Evolutionary conservation across 148 eudicot species (phyloP).

Genomic region (Oxyria digyna): DNA sequence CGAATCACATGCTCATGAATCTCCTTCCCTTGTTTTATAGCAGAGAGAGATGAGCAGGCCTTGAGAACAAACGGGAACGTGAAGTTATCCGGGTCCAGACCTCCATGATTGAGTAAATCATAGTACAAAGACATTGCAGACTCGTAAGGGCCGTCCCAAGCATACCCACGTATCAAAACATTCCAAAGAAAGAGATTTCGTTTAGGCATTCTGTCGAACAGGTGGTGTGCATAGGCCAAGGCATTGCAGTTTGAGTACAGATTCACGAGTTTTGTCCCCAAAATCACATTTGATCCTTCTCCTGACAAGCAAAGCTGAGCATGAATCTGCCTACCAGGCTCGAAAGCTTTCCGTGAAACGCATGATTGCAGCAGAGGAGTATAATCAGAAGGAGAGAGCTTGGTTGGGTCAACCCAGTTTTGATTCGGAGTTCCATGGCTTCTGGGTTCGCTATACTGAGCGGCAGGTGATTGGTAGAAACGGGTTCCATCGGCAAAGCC

Average conservation of each 20-base stretch:
- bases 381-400: slow-evolving; percentile 21
- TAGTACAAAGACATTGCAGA: slow-evolving; percentile 37
- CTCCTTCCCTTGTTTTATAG: slow-evolving; percentile 43
- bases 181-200: slow-evolving; percentile 65
- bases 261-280: slow-evolving; percentile 61
- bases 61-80: slow-evolving; percentile 81
- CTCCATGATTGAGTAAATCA: slow-evolving; percentile 40
- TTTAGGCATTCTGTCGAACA: slow-evolving; percentile 72
- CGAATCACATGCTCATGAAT: slow-evolving; percentile 45
- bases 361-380: slow-evolving; percentile 39
- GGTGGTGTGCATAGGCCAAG: slow-evolving; percentile 36
- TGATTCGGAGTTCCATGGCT: not conserved
- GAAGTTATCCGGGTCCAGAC: slow-evolving; percentile 56
- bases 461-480: not conserved
- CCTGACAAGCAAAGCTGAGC: slow-evolving; percentile 46
- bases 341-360: slow-evolving; percentile 39
- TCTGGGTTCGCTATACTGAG: not conserved
- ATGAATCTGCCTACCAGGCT: slow-evolving; percentile 75
- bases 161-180: slow-evolving; percentile 81
- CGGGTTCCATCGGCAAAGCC: not conserved
- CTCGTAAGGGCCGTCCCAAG: slow-evolving; percentile 79
- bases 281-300: slow-evolving; percentile 24
- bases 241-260: slow-evolving; percentile 45
- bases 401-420: slow-evolving; percentile 5
- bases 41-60: slow-evolving; percentile 59